Evolutionary conservation across 805 yeast species (phyloP).

Genomic region (Cyberlindnera japonica): DNA sequence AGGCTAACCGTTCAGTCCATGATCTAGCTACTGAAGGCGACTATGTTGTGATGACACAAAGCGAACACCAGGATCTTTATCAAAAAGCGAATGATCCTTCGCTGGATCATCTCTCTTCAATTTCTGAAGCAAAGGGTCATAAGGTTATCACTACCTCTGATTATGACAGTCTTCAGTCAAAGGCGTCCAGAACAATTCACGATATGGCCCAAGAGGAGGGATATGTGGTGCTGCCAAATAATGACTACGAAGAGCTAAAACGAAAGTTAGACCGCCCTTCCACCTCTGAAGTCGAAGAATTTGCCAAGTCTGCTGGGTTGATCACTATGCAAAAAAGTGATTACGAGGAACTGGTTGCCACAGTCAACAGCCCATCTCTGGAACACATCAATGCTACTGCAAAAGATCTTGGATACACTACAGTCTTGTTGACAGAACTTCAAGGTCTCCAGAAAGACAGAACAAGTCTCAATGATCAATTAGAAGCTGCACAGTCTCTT

Average conservation of each 20-base stretch:
- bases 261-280: slow-evolving; percentile 21
- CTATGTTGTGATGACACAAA: slow-evolving; percentile 12
- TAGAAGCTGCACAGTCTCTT: slow-evolving; percentile 3
- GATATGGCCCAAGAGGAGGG: slow-evolving; percentile 17
- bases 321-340: slow-evolving; percentile 9
- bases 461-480: slow-evolving; percentile 5
- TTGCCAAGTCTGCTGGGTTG: slow-evolving; percentile 6
- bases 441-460: slow-evolving; percentile 2
- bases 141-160: slow-evolving; percentile 24
- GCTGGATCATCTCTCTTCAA: slow-evolving; percentile 20
- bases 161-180: slow-evolving; percentile 4
- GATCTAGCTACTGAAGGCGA: slow-evolving; percentile 24
- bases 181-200: slow-evolving; percentile 18
- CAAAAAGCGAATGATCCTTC: slow-evolving; percentile 24
- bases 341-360: slow-evolving; percentile 18
- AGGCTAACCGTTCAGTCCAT: slow-evolving; percentile 15
- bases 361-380: slow-evolving; percentile 24
- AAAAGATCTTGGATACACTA: slow-evolving; percentile 18
- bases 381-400: slow-evolving; percentile 22
- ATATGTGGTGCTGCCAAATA: slow-evolving; percentile 6
- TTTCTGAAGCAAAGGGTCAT: slow-evolving; percentile 11
- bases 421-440: slow-evolving; percentile 12
- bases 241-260: slow-evolving; percentile 10
- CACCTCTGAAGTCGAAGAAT: slow-evolving; percentile 12
- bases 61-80: slow-evolving; percentile 12